Conservation (phyloP, 139 green algal genomes). For the Chlamydomonas urium region DNA sequence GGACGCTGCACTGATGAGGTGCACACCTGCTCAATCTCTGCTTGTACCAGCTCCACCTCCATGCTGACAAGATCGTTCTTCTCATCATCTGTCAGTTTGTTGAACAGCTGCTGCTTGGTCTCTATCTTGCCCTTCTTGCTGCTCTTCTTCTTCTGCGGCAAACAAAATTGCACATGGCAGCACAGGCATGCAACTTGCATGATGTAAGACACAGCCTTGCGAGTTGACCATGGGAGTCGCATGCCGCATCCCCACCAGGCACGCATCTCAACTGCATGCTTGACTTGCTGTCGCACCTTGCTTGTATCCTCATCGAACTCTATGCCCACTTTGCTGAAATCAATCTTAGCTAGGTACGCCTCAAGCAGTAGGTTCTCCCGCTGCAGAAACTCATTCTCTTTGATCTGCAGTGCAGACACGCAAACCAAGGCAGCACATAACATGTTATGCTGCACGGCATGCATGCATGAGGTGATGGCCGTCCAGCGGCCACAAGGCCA, state of each 20-base stretch:
- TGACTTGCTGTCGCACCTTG: constrained; percentile 17
- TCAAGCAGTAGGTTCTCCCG: constrained; percentile 52
- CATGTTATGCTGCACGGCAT: too few species aligned
- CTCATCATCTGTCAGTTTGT: constrained; percentile 55
- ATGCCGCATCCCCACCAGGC: background rate
- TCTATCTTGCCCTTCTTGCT: constrained; percentile 30
- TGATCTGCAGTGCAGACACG: constrained; percentile 27
- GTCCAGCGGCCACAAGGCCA: background rate
- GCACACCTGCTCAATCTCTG: constrained; percentile 32
- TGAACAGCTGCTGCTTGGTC: constrained; percentile 15
- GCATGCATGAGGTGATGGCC: background rate
- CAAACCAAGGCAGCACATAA: background rate
- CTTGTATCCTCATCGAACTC: constrained; percentile 12
- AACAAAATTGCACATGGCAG: background rate
- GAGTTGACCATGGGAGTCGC: too few species aligned
- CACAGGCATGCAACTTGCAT: too few species aligned
- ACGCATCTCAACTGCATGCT: background rate
- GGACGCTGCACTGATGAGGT: too few species aligned
- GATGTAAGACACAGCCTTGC: too few species aligned
- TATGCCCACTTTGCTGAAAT: constrained; percentile 22
- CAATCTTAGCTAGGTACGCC: constrained; percentile 45
- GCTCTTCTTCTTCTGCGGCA: constrained; percentile 36
- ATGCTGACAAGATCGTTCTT: constrained; percentile 61
- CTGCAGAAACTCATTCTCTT: constrained; percentile 55
- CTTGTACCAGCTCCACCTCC: constrained; percentile 61